Conservation (phyloP, 2,329 filamentous ascomycete species). For the Beauveria australis region DNA sequence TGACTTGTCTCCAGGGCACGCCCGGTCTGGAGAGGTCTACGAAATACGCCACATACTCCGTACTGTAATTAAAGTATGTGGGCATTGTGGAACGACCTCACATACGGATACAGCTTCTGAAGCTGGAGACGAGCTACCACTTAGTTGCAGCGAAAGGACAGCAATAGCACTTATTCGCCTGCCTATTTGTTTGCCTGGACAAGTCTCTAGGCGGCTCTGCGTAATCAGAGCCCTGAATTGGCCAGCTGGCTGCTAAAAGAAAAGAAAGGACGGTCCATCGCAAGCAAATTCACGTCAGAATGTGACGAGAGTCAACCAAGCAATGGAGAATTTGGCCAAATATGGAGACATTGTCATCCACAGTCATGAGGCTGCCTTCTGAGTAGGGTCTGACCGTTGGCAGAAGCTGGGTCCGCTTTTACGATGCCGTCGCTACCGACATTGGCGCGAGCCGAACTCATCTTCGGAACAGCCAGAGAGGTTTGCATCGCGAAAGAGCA, state of each 20-base stretch:
- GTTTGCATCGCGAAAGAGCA: not conserved
- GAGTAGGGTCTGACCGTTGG: not conserved
- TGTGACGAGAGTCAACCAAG: not conserved
- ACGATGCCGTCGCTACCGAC: constrained; percentile 10
- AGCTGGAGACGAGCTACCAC: not conserved
- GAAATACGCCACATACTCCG: not conserved
- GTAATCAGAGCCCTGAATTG: not conserved
- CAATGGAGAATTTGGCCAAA: constrained; percentile 3
- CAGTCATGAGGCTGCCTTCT: not conserved
- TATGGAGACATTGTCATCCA: constrained; percentile 2
- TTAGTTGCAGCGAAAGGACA: not conserved
- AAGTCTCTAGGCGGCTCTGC: not conserved
- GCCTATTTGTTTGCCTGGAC: not conserved
- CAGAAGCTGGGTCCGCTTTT: constrained; percentile 4
- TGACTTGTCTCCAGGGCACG: not conserved
- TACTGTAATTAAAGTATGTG: constrained; percentile 5
- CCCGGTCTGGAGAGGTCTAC: not conserved
- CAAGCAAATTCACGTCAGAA: not conserved
- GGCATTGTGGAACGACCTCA: not conserved
- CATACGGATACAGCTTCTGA: not conserved
- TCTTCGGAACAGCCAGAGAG: not conserved
- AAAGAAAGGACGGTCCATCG: not conserved
- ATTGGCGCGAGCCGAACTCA: constrained; percentile 7
- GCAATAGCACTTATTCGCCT: not conserved
- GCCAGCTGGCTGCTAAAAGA: not conserved